Evolutionary conservation across 495 filamentous ascomycete species (phyloP).

Genomic region (Trichoderma reesei): DNA sequence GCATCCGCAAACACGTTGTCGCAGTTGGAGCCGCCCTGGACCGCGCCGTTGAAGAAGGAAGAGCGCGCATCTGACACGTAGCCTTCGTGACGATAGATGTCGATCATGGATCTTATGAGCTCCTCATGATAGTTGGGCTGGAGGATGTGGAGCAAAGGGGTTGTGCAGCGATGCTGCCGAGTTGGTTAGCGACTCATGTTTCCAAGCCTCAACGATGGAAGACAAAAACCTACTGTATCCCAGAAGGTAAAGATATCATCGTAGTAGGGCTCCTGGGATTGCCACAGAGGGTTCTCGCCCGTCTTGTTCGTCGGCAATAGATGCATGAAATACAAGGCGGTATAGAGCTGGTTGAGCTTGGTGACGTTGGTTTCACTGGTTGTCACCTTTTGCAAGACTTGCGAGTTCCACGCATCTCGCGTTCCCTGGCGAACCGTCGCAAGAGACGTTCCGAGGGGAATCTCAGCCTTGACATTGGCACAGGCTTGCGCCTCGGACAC

Average conservation of each 20-base stretch:
- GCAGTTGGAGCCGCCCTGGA: slow-evolving; percentile 63
- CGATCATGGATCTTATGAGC: slow-evolving; percentile 57
- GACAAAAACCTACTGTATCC: slow-evolving; percentile 30
- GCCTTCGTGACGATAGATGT: slow-evolving; percentile 60
- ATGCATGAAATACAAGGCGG: slow-evolving; percentile 59
- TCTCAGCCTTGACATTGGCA: slow-evolving; percentile 46
- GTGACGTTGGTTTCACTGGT: slow-evolving; percentile 46
- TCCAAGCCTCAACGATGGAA: background rate
- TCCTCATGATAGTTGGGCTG: slow-evolving; percentile 55
- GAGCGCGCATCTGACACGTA: slow-evolving; percentile 57
- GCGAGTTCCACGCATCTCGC: slow-evolving; percentile 45
- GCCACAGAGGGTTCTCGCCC: slow-evolving; percentile 61
- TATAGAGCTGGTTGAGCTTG: slow-evolving; percentile 52
- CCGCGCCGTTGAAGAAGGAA: slow-evolving; percentile 60
- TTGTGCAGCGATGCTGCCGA: slow-evolving; percentile 48
- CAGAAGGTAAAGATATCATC: slow-evolving; percentile 49
- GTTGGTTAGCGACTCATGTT: background rate
- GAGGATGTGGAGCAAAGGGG: slow-evolving; percentile 54
- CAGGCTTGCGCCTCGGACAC: slow-evolving; percentile 57
- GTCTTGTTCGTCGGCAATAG: slow-evolving; percentile 63
- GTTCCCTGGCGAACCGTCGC: slow-evolving; percentile 37
- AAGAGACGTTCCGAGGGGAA: slow-evolving; percentile 40
- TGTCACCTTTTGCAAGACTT: slow-evolving; percentile 54
- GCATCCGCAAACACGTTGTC: slow-evolving; percentile 70
- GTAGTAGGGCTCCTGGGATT: slow-evolving; percentile 55